These are phyloP conservation scores for Teunomyces cretensis DNA, from an alignment of 805 yeast genomes.

Conservation along the genomic window DNA sequence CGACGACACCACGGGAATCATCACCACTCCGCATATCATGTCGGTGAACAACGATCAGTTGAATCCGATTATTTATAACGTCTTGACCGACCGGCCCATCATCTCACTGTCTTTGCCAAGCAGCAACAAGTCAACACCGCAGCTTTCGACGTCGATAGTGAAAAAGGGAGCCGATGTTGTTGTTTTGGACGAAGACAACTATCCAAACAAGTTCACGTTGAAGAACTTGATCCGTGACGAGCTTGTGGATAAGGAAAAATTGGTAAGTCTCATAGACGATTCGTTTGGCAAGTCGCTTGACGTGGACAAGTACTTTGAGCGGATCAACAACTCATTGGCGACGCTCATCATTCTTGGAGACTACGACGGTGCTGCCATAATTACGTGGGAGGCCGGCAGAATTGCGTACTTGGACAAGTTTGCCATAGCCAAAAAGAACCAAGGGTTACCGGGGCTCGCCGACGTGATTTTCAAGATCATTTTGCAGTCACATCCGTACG, in stretches of 20 bases:
- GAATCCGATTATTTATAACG: slow-evolving; percentile 87
- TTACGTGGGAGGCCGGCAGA: slow-evolving; percentile 68
- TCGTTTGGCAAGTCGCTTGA: slow-evolving; percentile 76
- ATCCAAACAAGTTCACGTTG: slow-evolving; percentile 39
- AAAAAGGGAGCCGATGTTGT: slow-evolving; percentile 69
- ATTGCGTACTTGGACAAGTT: slow-evolving; percentile 90
- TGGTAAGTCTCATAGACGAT: slow-evolving; percentile 66
- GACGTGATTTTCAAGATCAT: slow-evolving; percentile 87
- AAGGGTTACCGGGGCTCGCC: slow-evolving; percentile 92
- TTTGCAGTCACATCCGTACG: slow-evolving; percentile 63
- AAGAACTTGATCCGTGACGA: slow-evolving; percentile 33
- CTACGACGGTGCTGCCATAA: slow-evolving; percentile 92
- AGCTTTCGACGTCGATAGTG: slow-evolving; percentile 72
- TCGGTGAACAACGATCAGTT: slow-evolving; percentile 50
- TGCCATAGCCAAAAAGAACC: slow-evolving; percentile 80
- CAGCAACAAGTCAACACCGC: slow-evolving; percentile 50
- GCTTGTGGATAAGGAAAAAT: slow-evolving; percentile 53
- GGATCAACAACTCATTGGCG: slow-evolving; percentile 69
- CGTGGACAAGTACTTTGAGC: slow-evolving; percentile 58
- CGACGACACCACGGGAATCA: slow-evolving; percentile 69
- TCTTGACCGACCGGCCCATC: slow-evolving; percentile 87
- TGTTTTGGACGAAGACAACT: slow-evolving; percentile 34
- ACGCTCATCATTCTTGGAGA: slow-evolving; percentile 86
- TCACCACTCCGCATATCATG: slow-evolving; percentile 81
- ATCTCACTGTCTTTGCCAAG: slow-evolving; percentile 90